Evolutionary conservation across 495 filamentous ascomycete genomes (phyloP).

Genomic region (Penicillium ucsense): DNA sequence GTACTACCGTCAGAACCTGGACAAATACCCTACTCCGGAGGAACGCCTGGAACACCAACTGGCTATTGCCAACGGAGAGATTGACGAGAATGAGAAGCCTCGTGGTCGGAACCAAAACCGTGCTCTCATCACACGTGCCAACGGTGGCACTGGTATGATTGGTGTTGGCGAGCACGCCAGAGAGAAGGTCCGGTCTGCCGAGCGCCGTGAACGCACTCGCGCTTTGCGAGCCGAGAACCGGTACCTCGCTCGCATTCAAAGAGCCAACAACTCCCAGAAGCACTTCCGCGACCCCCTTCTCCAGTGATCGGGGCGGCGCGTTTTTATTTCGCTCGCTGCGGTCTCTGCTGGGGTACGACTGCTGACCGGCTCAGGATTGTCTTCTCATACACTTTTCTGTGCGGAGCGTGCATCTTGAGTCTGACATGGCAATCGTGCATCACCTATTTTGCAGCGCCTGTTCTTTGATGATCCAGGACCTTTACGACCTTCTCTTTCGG

Average conservation of each 20-base stretch:
- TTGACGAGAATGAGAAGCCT: constrained; percentile 28
- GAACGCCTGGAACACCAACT: constrained; percentile 44
- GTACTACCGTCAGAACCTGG: constrained; percentile 90
- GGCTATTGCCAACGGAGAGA: constrained; percentile 41
- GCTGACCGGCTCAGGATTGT: no score
- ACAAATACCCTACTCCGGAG: constrained; percentile 61
- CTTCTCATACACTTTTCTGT: no score
- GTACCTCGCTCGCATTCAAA: constrained; percentile 54
- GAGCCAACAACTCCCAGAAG: constrained; percentile 60
- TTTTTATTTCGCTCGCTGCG: no score
- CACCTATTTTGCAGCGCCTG: no score
- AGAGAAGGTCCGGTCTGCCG: constrained; percentile 47
- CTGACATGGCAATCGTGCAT: no score
- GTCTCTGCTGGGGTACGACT: no score
- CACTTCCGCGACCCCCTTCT: constrained; percentile 55
- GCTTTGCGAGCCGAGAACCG: constrained; percentile 49
- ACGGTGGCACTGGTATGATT: constrained; percentile 66
- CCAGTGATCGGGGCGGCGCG: constrained; percentile 21
- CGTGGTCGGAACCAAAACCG: constrained; percentile 42
- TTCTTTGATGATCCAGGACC: no score
- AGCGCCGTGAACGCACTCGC: constrained; percentile 57
- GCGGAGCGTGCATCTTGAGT: no score
- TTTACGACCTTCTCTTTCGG: no score
- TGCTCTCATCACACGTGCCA: constrained; percentile 53
- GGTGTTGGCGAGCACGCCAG: constrained; percentile 64